Conservation (phyloP, 257 asterid genomes). For the Nicotiana undulata region DNA sequence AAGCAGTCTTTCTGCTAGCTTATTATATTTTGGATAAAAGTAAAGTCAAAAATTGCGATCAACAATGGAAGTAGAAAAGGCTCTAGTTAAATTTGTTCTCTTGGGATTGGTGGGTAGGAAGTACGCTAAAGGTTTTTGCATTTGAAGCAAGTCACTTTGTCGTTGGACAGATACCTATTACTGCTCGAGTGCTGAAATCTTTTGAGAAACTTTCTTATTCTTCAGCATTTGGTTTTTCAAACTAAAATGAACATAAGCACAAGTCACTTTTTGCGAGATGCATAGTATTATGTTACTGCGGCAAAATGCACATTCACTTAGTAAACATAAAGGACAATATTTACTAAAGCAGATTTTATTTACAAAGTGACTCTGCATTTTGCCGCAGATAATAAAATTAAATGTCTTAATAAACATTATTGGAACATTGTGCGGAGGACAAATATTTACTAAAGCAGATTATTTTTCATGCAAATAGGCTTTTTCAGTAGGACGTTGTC, state of each 20-base stretch:
- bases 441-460: neutral
- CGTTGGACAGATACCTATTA: neutral
- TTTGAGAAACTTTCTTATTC: neutral
- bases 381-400: neutral
- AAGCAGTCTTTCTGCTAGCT: neutral
- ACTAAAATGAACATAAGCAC: neutral
- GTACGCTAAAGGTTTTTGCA: neutral
- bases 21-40: neutral
- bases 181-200: neutral
- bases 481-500: neutral
- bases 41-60: neutral
- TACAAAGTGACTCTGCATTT: no score
- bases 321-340: neutral
- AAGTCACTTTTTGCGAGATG: neutral
- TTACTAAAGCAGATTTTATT: no score
- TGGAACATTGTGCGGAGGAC: neutral
- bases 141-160: neutral
- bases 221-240: neutral
- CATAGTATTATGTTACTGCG: neutral
- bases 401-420: neutral
- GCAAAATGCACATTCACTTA: neutral
- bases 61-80: neutral
- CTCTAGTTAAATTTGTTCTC: neutral
- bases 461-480: neutral
- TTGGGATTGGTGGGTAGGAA: neutral